Base-by-base conservation (phyloP, 176 grass and related monocot genomes). In the Carex kokanica region DNA sequence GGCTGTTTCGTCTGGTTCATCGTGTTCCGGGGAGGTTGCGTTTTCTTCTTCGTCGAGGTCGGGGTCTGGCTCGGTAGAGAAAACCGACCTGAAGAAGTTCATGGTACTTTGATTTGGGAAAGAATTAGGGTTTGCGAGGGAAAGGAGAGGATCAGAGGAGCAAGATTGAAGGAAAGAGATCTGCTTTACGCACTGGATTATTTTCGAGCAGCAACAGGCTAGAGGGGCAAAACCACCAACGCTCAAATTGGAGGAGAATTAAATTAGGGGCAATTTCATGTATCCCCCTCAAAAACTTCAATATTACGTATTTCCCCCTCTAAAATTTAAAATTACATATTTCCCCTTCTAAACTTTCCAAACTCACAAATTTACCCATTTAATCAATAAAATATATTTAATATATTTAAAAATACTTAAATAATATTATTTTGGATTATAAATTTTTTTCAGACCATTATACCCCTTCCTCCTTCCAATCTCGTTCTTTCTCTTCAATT, bases 11-110 rank as follows among this genome's bases (percentile, higher is more conserved):
- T 72, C 82, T 3, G 59, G 59, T 11, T 62, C 79, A 6, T 75
- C 82, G 12, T 31, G 63, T 17, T 56, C 40, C 13, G 65, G 11
- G 6, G 52, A 41, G 15, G 24, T 58, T 8, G 82, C 72, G 41
- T 23, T 29, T 14, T 27, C 80, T 53, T 66, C 60, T 52, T 52
- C 79, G 21, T 25, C 59, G 13, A 17, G 31, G 23, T 24, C 38
- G 14, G 34, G 23, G 10, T 40, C 81, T 18, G 81, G 59, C 3
- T 86, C 74, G 21, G 73, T 60, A 13, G 87, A 84, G 85, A 94
- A 91, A 40, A 94, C 89, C 14, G 87, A 88, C 84, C 72, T 84
- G 79, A 94, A 94, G 89, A 94, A 91, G 72, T 94, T 78, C 92
- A 94, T 94, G 74, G 83, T 36, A 7, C 10, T 56, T 43, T 12